Percentiles rank a stretch among this genome's conserved stretches.
These are phyloP conservation scores for Kazachstania africana DNA, from an alignment of 805 yeast genomes.

Conservation along the genomic window DNA sequence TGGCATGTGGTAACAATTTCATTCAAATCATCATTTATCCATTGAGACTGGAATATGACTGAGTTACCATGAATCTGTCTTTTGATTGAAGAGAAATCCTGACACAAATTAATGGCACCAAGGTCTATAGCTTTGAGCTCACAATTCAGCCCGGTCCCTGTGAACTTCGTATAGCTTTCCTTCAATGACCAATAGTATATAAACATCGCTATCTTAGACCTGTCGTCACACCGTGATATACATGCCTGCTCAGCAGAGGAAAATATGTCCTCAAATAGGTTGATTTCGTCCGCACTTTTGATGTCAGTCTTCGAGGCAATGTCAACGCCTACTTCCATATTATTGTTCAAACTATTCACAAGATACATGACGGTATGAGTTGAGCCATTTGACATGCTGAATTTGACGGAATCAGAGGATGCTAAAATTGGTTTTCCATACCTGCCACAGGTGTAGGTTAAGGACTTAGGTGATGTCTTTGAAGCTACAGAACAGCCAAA, in stretches of 20 bases:
- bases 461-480: slow-evolving; percentile 4
- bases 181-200: slow-evolving; percentile 69
- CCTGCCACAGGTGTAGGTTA: slow-evolving; percentile 24
- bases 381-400: slow-evolving; percentile 52
- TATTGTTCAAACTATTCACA: slow-evolving; percentile 17
- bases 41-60: slow-evolving; percentile 13
- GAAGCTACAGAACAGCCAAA: slow-evolving; percentile 28
- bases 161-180: slow-evolving; percentile 59
- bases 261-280: slow-evolving; percentile 34
- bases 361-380: slow-evolving; percentile 35
- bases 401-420: slow-evolving; percentile 24
- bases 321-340: slow-evolving; percentile 34
- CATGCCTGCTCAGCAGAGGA: slow-evolving; percentile 25
- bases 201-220: slow-evolving; percentile 26
- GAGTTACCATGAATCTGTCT: slow-evolving; percentile 5
- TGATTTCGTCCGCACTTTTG: slow-evolving; percentile 14
- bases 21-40: slow-evolving; percentile 9
- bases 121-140: slow-evolving; percentile 24
- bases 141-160: slow-evolving; percentile 48
- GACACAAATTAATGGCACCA: slow-evolving; percentile 7
- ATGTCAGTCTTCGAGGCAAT: slow-evolving; percentile 29
- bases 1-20: slow-evolving; percentile 12
- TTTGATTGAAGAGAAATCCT: neutral
- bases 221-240: slow-evolving; percentile 14
- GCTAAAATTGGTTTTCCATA: slow-evolving; percentile 48